These are phyloP conservation scores for Cercospora zeae-maydis DNA, from an alignment of 2,329 filamentous ascomycete species.

Conservation along the genomic window DNA sequence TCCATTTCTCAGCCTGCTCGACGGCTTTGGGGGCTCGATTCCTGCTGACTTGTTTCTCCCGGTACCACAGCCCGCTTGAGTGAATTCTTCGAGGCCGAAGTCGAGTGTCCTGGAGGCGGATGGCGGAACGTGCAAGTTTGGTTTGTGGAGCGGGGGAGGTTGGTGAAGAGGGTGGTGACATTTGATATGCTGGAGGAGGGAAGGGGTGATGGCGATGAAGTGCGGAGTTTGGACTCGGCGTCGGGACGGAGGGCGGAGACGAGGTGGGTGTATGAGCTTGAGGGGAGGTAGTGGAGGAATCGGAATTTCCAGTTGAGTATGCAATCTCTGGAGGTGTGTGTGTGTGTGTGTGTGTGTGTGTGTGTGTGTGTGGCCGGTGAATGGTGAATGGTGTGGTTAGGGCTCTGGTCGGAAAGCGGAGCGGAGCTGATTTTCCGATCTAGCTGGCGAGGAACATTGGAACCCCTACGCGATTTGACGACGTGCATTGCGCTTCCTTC, in stretches of 20 bases:
- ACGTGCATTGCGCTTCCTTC: too few relatives aligned
- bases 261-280: constrained; percentile 23
- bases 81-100: constrained; percentile 20
- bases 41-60: not conserved
- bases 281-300: not conserved
- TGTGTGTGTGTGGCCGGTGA: too few relatives aligned
- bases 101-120: constrained; percentile 13
- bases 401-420: not conserved
- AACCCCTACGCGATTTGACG: too few relatives aligned
- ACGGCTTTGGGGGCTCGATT: too few relatives aligned
- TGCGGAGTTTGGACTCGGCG: not conserved
- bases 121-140: constrained; percentile 19
- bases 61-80: not conserved
- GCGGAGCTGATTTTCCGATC: not conserved
- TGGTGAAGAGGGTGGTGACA: constrained; percentile 24
- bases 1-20: too few relatives aligned
- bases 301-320: not conserved
- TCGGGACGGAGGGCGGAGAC: constrained; percentile 31
- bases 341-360: too few relatives aligned
- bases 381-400: not conserved
- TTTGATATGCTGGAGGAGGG: not conserved
- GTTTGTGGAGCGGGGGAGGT: constrained; percentile 20
- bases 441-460: too few relatives aligned
- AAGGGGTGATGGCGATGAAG: not conserved
- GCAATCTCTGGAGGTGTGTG: too few relatives aligned